Percentiles rank a stretch among this genome's conserved stretches.
Evolutionary conservation across 2,329 filamentous ascomycete genomes (phyloP).

Genomic region (Peltaster fructicola): DNA sequence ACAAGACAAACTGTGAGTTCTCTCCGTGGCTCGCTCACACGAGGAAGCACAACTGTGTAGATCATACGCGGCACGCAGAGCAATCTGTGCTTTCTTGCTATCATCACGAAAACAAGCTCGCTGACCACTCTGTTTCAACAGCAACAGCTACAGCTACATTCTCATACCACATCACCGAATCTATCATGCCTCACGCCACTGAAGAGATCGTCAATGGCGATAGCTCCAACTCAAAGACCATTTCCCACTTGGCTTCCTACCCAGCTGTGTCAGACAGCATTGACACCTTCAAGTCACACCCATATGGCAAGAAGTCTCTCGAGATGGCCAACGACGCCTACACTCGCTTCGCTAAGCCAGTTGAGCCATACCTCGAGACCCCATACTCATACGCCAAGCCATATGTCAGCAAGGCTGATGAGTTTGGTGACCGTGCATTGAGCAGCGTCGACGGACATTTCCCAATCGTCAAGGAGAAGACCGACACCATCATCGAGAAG

Average conservation of each 20-base stretch:
- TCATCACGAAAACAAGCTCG: too few relatives aligned
- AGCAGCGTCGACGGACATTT: constrained; percentile 35
- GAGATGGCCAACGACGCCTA: constrained; percentile 59
- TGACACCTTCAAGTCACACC: constrained; percentile 60
- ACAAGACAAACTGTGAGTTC: too few relatives aligned
- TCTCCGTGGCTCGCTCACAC: too few relatives aligned
- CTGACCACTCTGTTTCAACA: too few relatives aligned
- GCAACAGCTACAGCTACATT: too few relatives aligned
- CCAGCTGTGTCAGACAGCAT: constrained; percentile 68
- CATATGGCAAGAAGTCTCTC: constrained; percentile 69
- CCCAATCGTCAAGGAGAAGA: constrained; percentile 38
- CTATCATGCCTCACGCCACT: constrained; percentile 32
- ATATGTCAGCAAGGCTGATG: constrained; percentile 69
- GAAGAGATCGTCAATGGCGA: constrained; percentile 29
- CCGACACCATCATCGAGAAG: constrained; percentile 35
- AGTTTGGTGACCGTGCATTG: constrained; percentile 37
- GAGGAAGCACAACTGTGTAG: too few relatives aligned
- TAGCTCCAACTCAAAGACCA: constrained; percentile 29
- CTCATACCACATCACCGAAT: not conserved
- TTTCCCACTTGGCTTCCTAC: constrained; percentile 57
- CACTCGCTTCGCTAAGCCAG: constrained; percentile 55
- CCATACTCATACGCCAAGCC: constrained; percentile 72
- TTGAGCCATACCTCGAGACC: constrained; percentile 60
- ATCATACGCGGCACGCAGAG: too few relatives aligned
- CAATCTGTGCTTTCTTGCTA: too few relatives aligned